These are phyloP conservation scores for Trichoderma orchidacearum DNA, from an alignment of 495 filamentous ascomycete species.

Conservation along the genomic window DNA sequence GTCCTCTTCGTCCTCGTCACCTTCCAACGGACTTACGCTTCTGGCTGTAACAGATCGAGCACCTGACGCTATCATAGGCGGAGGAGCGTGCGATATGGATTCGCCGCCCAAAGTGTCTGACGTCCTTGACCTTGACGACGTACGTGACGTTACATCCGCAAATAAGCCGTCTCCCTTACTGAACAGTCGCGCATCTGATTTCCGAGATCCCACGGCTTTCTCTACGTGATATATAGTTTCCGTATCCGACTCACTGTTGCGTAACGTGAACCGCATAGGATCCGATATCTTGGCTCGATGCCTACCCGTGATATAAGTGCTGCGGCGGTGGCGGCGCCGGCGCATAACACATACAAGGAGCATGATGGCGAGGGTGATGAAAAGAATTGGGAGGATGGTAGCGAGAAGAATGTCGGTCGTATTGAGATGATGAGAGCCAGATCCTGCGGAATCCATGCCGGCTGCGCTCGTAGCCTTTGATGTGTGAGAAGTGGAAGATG, in stretches of 20 bases:
- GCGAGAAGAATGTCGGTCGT: slow-evolving; percentile 1
- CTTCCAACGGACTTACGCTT: not conserved
- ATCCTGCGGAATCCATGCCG: not conserved
- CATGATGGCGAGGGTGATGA: not conserved
- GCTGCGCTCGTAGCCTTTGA: not conserved
- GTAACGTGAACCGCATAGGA: not conserved
- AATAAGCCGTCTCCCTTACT: not conserved
- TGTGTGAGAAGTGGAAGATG: not conserved
- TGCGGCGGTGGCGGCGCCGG: not conserved
- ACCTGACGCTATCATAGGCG: not conserved
- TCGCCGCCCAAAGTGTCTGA: not conserved
- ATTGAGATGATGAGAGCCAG: not conserved
- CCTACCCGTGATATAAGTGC: not conserved
- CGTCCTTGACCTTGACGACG: not conserved
- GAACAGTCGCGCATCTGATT: not conserved
- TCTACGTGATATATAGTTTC: not conserved
- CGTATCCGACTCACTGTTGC: not conserved
- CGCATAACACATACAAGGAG: slow-evolving; percentile 2
- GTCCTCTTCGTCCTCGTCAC: not conserved
- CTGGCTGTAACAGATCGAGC: not conserved
- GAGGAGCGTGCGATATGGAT: not conserved
- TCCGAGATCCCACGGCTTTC: not conserved
- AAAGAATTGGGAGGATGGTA: not conserved
- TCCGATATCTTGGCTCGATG: not conserved
- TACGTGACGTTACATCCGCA: not conserved